These are phyloP conservation scores for Cryptosporidium parvum DNA, from an alignment of 169 alveolate genomes.

Conservation along the genomic window DNA sequence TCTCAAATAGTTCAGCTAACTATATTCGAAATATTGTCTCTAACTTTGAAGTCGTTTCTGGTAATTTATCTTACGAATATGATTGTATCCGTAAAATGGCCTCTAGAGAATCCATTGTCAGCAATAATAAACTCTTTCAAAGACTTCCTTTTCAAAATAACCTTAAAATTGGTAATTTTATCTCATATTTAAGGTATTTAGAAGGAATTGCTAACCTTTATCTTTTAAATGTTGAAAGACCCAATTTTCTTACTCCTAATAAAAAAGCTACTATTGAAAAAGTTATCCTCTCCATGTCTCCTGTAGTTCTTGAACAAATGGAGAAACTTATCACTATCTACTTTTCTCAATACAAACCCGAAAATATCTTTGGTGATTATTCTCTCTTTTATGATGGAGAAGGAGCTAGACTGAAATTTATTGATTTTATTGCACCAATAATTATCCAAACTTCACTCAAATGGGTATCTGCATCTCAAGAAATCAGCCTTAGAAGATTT, in stretches of 20 bases:
- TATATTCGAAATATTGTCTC: slow-evolving; percentile 20
- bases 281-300: background rate
- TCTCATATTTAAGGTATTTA: slow-evolving; percentile 27
- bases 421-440: slow-evolving; percentile 29
- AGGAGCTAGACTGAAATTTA: background rate
- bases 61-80: background rate
- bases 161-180: slow-evolving; percentile 8
- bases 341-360: background rate
- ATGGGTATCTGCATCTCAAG: slow-evolving; percentile 46
- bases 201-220: slow-evolving; percentile 21
- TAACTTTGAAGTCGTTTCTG: slow-evolving; percentile 4
- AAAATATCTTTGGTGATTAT: background rate
- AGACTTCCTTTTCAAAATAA: slow-evolving; percentile 12
- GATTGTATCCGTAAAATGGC: background rate
- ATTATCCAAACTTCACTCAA: slow-evolving; percentile 18
- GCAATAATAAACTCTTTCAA: background rate
- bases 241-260: slow-evolving; percentile 24
- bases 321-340: slow-evolving; percentile 12
- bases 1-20: slow-evolving; percentile 5
- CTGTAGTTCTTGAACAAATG: background rate
- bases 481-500: slow-evolving; percentile 4
- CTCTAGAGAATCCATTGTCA: background rate
- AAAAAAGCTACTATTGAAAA: slow-evolving; percentile 13
- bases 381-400: background rate
- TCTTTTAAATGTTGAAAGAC: slow-evolving; percentile 20